Percentiles rank a stretch among this genome's conserved stretches.
These are phyloP conservation scores for Emericellopsis atlantica DNA, from an alignment of 2,329 filamentous ascomycete species.

Conservation along the genomic window DNA sequence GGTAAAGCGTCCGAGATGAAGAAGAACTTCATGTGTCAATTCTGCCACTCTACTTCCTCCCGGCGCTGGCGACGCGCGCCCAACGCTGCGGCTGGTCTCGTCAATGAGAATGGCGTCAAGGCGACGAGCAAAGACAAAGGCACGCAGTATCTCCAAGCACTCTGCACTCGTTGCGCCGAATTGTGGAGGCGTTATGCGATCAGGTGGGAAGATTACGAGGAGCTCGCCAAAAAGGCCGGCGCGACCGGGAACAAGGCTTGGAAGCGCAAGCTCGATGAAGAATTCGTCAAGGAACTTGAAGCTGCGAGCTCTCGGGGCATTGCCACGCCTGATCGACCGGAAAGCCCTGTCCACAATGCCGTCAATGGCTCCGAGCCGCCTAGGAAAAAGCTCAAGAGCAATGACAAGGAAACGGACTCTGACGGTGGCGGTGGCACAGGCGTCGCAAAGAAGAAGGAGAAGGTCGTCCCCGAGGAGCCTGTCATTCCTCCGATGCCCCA, in stretches of 20 bases:
- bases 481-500: slow-evolving; percentile 60
- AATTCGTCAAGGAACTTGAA: slow-evolving; percentile 63
- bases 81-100: slow-evolving; percentile 56
- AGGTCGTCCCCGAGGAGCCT: slow-evolving; percentile 36
- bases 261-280: slow-evolving; percentile 86
- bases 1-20: slow-evolving; percentile 72
- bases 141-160: slow-evolving; percentile 60
- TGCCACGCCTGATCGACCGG: slow-evolving; percentile 27
- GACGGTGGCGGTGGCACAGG: slow-evolving; percentile 8
- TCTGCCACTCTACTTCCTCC: slow-evolving; percentile 69
- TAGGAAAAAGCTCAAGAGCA: slow-evolving; percentile 51
- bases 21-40: slow-evolving; percentile 84
- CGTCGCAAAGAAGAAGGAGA: slow-evolving; percentile 41
- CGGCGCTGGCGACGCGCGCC: slow-evolving; percentile 89
- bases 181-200: slow-evolving; percentile 94
- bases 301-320: slow-evolving; percentile 47
- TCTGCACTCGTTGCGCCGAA: slow-evolving; percentile 83
- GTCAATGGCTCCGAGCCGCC: slow-evolving; percentile 36
- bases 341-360: slow-evolving; percentile 19
- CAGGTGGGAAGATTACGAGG: slow-evolving; percentile 88
- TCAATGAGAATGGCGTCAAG: slow-evolving; percentile 47
- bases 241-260: slow-evolving; percentile 68
- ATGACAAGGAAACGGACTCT: slow-evolving; percentile 29
- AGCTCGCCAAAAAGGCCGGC: slow-evolving; percentile 77
- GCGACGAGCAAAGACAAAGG: slow-evolving; percentile 64